Conservation (phyloP, 2,329 filamentous ascomycete genomes). For the Westerdykella aurantiaca region DNA sequence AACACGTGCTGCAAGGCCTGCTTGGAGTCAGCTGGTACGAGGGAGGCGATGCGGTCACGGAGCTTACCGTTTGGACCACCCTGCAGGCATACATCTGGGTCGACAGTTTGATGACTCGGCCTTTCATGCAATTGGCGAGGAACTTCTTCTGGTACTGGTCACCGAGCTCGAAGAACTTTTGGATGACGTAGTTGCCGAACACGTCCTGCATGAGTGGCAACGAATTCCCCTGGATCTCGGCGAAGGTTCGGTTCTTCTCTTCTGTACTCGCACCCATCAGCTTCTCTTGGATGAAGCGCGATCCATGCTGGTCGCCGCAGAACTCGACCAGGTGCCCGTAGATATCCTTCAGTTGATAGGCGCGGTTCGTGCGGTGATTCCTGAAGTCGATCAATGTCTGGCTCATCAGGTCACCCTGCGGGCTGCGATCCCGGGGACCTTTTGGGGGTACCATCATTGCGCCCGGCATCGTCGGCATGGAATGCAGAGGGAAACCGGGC, state of each 20-base stretch:
- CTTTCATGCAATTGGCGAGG: conserved; percentile 80
- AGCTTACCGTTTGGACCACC: conserved; percentile 80
- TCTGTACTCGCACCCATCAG: conserved; percentile 90
- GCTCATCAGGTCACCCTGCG: conserved; percentile 62
- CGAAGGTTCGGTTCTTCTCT: conserved; percentile 86
- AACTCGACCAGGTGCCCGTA: conserved; percentile 87
- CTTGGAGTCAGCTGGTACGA: conserved; percentile 14
- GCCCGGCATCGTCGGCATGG: conserved; percentile 31
- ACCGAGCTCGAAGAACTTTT: conserved; percentile 95
- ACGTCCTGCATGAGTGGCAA: conserved; percentile 91
- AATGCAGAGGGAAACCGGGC: not conserved
- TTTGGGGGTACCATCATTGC: conserved; percentile 38
- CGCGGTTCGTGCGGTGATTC: conserved; percentile 65
- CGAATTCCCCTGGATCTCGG: conserved; percentile 77
- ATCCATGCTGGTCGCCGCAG: conserved; percentile 91
- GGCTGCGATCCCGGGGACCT: conserved; percentile 44
- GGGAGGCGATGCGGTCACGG: not conserved
- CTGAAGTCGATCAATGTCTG: conserved; percentile 74
- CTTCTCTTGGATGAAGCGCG: conserved; percentile 90
- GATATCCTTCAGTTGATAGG: conserved; percentile 83
- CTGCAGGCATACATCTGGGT: conserved; percentile 89
- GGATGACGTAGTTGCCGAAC: conserved; percentile 97
- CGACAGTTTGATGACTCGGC: conserved; percentile 72
- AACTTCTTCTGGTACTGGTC: conserved; percentile 89
- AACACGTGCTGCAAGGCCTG: conserved; percentile 85